These are phyloP conservation scores for Aspergillus nomiae DNA, from an alignment of 2,329 filamentous ascomycete genomes.

Conservation along the genomic window DNA sequence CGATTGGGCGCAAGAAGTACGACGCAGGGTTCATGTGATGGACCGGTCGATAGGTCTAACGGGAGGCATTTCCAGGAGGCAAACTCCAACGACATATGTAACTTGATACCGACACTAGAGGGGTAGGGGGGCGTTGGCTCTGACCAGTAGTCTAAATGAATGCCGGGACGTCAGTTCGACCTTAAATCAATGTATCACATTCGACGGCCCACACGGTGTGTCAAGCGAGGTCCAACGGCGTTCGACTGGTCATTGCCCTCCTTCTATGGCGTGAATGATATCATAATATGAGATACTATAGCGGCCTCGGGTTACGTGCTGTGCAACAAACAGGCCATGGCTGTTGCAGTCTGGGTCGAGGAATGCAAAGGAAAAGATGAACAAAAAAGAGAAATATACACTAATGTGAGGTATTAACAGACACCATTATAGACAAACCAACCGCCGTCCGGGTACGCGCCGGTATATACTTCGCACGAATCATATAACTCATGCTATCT, in stretches of 20 bases:
- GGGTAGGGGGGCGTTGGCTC: neutral
- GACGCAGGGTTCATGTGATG: neutral
- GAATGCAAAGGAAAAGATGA: neutral
- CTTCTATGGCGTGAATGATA: neutral
- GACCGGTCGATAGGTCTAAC: neutral
- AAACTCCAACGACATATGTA: neutral
- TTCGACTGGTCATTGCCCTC: neutral
- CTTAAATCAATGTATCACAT: conserved; percentile 6
- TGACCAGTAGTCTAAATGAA: conserved; percentile 3
- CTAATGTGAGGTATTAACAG: neutral
- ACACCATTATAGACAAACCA: neutral
- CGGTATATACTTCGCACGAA: neutral
- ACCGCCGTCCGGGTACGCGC: neutral
- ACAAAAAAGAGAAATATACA: neutral
- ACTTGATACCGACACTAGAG: neutral
- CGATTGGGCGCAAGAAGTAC: conserved; percentile 1
- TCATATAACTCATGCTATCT: neutral
- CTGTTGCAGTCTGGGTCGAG: neutral
- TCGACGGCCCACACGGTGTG: neutral
- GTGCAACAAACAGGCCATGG: neutral
- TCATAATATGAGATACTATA: neutral
- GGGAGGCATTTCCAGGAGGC: neutral
- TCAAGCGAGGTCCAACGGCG: neutral
- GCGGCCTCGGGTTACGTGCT: neutral
- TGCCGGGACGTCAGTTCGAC: neutral